Base-by-base conservation (phyloP, 2,329 filamentous ascomycete species). In the Aspergillus piperis region DNA sequence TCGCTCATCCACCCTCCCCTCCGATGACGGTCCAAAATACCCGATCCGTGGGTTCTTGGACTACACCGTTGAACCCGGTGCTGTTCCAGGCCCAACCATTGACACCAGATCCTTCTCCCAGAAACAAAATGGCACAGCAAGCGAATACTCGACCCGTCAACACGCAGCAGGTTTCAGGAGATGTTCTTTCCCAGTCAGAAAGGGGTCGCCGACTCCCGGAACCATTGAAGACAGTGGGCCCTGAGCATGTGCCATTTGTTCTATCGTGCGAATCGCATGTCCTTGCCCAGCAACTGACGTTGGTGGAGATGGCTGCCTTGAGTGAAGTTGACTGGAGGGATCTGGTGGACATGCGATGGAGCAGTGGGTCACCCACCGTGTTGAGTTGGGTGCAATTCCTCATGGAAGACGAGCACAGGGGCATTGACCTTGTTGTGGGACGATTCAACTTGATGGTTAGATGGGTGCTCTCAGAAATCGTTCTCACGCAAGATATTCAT, bases 241-340 rank as follows among this genome's bases (percentile, higher is more conserved):
- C 71, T 27, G 71, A 78, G 8, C 86, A 89, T 70, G 74, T 87
- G 21, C 86, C 86, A 0, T 89, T 88, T 67, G 76, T 88, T 27
- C 77, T 89, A n/a, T 83, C 84, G 0, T 87, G 84, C 60, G 84
- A 86, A 66, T 86, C 86, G 2, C 81, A 85, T 60, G 70, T 82
- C 4, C 78, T 89, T 55, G 86, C 86, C 2, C 82, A 88, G 68
- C 86, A 89, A 68, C 80, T 89, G 60, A 88, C 86, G 1, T 77
- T 89, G 61, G 82, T 89, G 47, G 86, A 89, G 68, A 86, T 87
- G 72, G 86, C 87, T 55, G 86, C 86, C 1, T 73, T 89, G 25
- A 85, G 86, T 61, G 86, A 88, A 66, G 83, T 89, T 57, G 86
- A 88, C 67, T 89, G 86, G 86, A 84, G 83, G 66, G 86, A 88